phyloP scores from a whole-genome alignment of 176 grass and related monocot genomes.

The Carex parvula region DNA sequence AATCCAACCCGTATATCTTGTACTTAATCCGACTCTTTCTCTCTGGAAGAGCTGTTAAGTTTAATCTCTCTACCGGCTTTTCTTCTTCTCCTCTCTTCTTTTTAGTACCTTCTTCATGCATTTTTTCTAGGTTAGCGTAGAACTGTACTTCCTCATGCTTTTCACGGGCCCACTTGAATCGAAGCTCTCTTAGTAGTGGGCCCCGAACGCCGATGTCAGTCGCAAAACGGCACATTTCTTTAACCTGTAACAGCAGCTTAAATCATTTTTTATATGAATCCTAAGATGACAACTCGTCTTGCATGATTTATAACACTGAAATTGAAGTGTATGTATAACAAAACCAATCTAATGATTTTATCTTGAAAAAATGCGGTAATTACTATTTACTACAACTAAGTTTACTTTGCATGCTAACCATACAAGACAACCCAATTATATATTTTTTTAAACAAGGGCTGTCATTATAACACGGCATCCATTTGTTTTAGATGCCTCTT shows the following conservation, averaged over 20 bases:
- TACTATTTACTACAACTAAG: conserved; percentile 52
- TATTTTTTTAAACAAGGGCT: neutral
- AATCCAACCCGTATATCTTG: conserved; percentile 77
- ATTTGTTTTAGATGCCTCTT: no score
- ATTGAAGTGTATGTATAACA: neutral
- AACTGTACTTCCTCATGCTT: conserved; percentile 87
- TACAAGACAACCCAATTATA: no score
- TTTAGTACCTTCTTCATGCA: conserved; percentile 37
- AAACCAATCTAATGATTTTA: neutral
- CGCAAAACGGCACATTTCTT: conserved; percentile 90
- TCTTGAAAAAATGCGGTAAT: conserved; percentile 21
- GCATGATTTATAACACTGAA: neutral
- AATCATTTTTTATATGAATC: neutral
- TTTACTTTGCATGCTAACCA: conserved; percentile 48
- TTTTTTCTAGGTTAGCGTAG: conserved; percentile 59
- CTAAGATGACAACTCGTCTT: neutral
- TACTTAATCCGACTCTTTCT: conserved; percentile 79
- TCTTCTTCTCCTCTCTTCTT: conserved; percentile 18
- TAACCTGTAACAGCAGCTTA: conserved; percentile 36
- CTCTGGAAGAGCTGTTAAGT: conserved; percentile 55
- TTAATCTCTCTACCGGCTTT: conserved; percentile 14
- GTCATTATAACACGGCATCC: no score
- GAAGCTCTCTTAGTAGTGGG: conserved; percentile 76
- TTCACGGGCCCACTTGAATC: conserved; percentile 93
- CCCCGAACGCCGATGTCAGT: conserved; percentile 73